A percentile compares a stretch with the other conserved stretches of the same genome.
Conservation (phyloP, 441 rosid species). For the Adansonia madagascariensis region DNA sequence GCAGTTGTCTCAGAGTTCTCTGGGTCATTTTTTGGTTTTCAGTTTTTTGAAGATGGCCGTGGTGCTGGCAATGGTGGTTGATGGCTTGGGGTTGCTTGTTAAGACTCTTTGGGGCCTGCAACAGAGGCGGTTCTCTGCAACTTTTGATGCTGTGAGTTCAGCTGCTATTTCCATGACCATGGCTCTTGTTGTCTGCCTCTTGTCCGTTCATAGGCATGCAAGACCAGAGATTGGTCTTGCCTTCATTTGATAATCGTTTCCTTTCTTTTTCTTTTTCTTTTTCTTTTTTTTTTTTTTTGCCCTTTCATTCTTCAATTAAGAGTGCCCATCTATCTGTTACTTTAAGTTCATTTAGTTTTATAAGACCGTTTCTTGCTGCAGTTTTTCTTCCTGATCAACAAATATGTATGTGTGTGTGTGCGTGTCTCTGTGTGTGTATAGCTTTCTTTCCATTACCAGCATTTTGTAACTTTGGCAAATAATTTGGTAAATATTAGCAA, state of each 20-base stretch:
- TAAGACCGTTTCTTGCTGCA: background rate
- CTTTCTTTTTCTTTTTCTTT: background rate
- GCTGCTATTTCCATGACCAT: conserved; percentile 36
- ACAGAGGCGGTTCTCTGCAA: conserved; percentile 36
- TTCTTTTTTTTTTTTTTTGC: too few relatives aligned
- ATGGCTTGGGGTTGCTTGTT: conserved; percentile 34
- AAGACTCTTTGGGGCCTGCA: conserved; percentile 44
- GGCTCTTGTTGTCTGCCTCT: conserved; percentile 45
- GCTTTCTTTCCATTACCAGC: background rate
- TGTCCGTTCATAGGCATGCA: conserved; percentile 38
- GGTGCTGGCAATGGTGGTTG: conserved; percentile 34
- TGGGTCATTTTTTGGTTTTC: background rate
- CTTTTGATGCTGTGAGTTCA: conserved; percentile 38
- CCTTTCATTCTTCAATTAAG: too few relatives aligned
- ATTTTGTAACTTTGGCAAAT: conserved; percentile 1
- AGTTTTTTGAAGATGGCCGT: conserved; percentile 34
- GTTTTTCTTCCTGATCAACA: background rate
- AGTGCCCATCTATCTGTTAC: background rate
- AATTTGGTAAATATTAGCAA: background rate
- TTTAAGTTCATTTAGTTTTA: background rate
- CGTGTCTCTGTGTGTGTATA: background rate
- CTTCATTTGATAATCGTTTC: conserved; percentile 25
- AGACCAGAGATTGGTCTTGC: conserved; percentile 39
- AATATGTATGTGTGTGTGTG: too few relatives aligned
- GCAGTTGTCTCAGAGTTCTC: too few relatives aligned